phyloP scores from a whole-genome alignment of 2,329 filamentous ascomycete genomes.

The Epichloe festucae region DNA sequence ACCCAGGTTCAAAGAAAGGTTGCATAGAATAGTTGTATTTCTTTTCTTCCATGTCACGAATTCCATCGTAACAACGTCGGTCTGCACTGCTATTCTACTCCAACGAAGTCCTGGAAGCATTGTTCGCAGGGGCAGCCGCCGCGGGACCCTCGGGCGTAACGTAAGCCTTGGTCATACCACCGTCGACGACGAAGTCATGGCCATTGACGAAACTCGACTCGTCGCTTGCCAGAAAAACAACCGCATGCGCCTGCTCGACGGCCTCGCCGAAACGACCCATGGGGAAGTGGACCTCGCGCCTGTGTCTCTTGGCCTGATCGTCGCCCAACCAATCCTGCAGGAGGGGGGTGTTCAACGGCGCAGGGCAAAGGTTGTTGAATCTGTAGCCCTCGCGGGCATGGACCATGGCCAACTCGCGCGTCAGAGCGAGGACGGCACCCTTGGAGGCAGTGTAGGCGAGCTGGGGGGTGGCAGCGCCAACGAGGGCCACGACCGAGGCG shows the following conservation, averaged over 20 bases:
- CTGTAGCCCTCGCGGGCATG: conserved; percentile 80
- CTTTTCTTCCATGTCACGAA: too few species aligned
- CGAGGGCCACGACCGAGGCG: conserved; percentile 74
- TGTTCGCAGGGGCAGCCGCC: conserved; percentile 42
- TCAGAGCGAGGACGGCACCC: conserved; percentile 81
- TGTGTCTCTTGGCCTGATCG: conserved; percentile 64
- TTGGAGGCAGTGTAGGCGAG: conserved; percentile 90
- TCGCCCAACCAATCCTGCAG: conserved; percentile 90
- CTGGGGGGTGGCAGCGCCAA: conserved; percentile 78
- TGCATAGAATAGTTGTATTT: too few species aligned
- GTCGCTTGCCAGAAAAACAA: conserved; percentile 76
- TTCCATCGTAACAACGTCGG: too few species aligned
- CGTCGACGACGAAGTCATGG: conserved; percentile 88
- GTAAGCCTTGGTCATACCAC: conserved; percentile 90
- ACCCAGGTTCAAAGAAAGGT: too few species aligned
- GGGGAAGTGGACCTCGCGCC: conserved; percentile 84
- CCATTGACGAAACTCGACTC: conserved; percentile 86
- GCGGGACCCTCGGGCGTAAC: conserved; percentile 52
- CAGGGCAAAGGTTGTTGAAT: conserved; percentile 85
- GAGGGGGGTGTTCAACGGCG: conserved; percentile 81
- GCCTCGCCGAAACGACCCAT: conserved; percentile 81
- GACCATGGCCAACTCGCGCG: conserved; percentile 80
- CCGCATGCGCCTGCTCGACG: conserved; percentile 84
- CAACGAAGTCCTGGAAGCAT: conserved; percentile 38
- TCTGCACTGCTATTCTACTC: conserved; percentile 12